Percentiles rank a stretch among this genome's conserved stretches.
phyloP scores from a whole-genome alignment of 495 filamentous ascomycete species.

The Usnea hakonensis region DNA sequence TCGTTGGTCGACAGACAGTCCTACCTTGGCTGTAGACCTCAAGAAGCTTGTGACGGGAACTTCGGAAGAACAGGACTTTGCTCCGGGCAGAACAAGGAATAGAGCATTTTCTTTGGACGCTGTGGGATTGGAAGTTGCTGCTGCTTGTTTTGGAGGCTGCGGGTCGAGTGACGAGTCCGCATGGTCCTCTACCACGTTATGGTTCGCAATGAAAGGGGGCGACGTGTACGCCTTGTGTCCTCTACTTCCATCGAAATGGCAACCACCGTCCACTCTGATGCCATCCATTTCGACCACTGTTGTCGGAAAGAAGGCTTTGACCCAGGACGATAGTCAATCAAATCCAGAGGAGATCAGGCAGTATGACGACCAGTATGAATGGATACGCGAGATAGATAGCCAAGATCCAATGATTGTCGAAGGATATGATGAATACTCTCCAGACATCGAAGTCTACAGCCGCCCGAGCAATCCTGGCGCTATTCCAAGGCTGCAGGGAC shows the following conservation, averaged over 20 bases:
- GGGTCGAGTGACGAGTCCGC: constrained; percentile 58
- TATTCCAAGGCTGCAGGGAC: constrained; percentile 76
- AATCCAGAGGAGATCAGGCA: constrained; percentile 52
- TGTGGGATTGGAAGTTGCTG: constrained; percentile 79
- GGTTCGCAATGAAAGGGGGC: constrained; percentile 81
- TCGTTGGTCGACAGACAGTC: constrained; percentile 73
- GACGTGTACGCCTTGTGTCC: constrained; percentile 90
- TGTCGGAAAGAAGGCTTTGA: constrained; percentile 53
- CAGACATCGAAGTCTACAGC: constrained; percentile 60
- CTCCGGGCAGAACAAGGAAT: constrained; percentile 58
- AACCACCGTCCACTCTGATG: constrained; percentile 63
- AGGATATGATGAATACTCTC: constrained; percentile 29
- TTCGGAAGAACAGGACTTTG: constrained; percentile 67
- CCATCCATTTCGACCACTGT: constrained; percentile 70
- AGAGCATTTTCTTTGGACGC: constrained; percentile 78
- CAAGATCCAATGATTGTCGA: constrained; percentile 54
- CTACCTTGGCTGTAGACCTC: constrained; percentile 73
- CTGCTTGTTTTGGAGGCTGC: constrained; percentile 70
- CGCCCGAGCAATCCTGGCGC: constrained; percentile 63
- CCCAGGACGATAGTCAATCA: constrained; percentile 49
- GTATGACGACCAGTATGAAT: constrained; percentile 63
- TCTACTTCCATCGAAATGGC: constrained; percentile 73
- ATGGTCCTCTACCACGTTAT: constrained; percentile 87
- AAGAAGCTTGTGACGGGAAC: constrained; percentile 73
- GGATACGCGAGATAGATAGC: constrained; percentile 73